Evolutionary conservation across 441 rosid genomes (phyloP).

Genomic region (Croton setiger): DNA sequence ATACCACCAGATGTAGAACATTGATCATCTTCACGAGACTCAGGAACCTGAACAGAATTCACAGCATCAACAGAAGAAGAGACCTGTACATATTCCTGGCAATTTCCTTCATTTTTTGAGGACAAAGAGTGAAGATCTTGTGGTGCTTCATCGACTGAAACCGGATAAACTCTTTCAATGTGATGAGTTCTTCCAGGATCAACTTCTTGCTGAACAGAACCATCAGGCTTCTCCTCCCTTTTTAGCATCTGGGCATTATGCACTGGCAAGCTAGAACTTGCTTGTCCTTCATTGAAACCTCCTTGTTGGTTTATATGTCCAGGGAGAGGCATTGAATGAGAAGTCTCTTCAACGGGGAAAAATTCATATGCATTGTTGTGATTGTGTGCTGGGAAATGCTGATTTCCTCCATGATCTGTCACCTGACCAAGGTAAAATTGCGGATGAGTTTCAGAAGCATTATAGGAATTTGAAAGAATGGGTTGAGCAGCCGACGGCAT

Average conservation of each 20-base stretch:
- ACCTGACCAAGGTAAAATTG: constrained; percentile 42
- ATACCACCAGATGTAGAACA: constrained; percentile 33
- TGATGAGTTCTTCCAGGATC: constrained; percentile 33
- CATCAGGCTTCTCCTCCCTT: constrained; percentile 44
- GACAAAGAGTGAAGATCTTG: constrained; percentile 34
- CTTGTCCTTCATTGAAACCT: constrained; percentile 42
- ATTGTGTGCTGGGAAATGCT: constrained; percentile 33
- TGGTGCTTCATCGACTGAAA: constrained; percentile 8
- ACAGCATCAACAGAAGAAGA: constrained; percentile 44
- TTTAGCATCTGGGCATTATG: constrained; percentile 38
- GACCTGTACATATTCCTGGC: constrained; percentile 35
- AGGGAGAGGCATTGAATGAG: constrained; percentile 36
- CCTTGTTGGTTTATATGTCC: constrained; percentile 43
- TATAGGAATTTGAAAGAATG: constrained; percentile 36
- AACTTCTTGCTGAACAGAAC: constrained; percentile 35
- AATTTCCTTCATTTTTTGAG: constrained; percentile 36
- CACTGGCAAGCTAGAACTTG: constrained; percentile 31
- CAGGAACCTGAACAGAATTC: constrained; percentile 38
- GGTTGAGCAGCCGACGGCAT: constrained; percentile 45
- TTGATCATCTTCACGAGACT: constrained; percentile 40
- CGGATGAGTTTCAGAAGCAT: constrained; percentile 43
- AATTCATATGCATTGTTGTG: constrained; percentile 35
- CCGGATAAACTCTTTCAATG: not conserved
- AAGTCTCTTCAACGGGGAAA: constrained; percentile 34
- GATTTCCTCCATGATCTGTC: constrained; percentile 44